Evolutionary conservation across 176 grass and related monocot genomes (phyloP).

Genomic region (Echinochloa phyllopogon): DNA sequence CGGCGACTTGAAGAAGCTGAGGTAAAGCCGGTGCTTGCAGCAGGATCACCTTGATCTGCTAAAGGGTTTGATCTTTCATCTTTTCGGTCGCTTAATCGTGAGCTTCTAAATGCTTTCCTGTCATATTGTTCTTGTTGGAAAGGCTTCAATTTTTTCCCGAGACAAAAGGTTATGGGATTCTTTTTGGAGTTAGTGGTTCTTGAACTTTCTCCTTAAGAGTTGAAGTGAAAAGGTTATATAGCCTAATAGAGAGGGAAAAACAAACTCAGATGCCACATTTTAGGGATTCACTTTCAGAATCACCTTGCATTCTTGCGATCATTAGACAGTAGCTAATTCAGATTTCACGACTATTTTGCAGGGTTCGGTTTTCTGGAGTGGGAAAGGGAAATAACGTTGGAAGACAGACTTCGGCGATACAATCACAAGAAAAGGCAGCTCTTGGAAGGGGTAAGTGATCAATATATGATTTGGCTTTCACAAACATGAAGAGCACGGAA

Average conservation of each 20-base stretch:
- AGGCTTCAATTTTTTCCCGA: not conserved
- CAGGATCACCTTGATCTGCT: slow-evolving; percentile 19
- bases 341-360: slow-evolving; percentile 24
- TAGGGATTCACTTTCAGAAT: not conserved
- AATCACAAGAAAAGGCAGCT: slow-evolving; percentile 33
- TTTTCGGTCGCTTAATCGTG: not conserved
- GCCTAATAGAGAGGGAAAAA: not conserved
- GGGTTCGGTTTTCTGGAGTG: slow-evolving; percentile 52
- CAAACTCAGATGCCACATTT: not conserved
- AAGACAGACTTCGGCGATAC: not conserved
- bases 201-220: not conserved
- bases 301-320: not conserved
- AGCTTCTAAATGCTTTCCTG: slow-evolving; percentile 31
- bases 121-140: not conserved
- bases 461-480: slow-evolving; percentile 2
- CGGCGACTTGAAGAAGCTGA: slow-evolving; percentile 28
- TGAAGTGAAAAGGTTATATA: not conserved
- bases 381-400: slow-evolving; percentile 34
- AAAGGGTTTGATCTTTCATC: slow-evolving; percentile 25
- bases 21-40: slow-evolving; percentile 26
- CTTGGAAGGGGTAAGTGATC: slow-evolving; percentile 42
- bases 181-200: not conserved
- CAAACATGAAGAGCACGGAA: not conserved
- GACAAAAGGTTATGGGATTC: not conserved
- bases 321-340: not conserved